phyloP scores from a whole-genome alignment of 306 rosid genomes.

The Carpinus fangiana region DNA sequence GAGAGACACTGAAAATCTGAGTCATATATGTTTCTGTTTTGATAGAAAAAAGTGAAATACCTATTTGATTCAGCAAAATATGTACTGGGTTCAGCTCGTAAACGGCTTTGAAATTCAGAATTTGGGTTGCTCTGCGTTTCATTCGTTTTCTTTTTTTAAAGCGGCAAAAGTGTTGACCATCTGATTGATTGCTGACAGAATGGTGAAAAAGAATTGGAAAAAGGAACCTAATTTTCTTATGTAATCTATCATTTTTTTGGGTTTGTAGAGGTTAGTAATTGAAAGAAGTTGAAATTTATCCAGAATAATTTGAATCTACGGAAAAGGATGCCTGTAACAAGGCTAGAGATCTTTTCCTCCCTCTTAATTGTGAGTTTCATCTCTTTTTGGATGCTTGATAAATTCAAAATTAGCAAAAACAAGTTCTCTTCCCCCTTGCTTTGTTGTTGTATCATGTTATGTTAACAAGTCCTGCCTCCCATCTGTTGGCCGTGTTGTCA shows the following conservation, averaged over 20 bases:
- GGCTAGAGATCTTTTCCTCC: neutral
- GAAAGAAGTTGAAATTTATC: neutral
- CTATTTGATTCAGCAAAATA: neutral
- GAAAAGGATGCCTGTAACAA: neutral
- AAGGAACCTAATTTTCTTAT: neutral
- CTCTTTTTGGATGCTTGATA: neutral
- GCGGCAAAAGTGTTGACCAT: neutral
- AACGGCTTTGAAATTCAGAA: neutral
- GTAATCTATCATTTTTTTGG: neutral
- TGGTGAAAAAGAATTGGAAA: neutral
- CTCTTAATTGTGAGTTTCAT: neutral
- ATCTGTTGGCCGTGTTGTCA: neutral
- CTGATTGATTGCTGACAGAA: neutral
- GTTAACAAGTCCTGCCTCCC: neutral
- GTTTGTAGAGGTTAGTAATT: neutral
- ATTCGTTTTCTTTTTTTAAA: too few species aligned
- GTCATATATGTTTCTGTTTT: neutral
- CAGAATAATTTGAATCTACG: neutral
- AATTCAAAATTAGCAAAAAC: neutral
- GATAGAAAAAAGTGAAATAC: neutral
- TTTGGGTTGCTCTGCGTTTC: neutral
- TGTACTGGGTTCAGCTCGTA: neutral
- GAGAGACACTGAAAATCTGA: neutral
- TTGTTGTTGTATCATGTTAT: neutral
- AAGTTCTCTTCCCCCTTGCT: neutral